These are phyloP conservation scores for Ophioceras dolichostomum DNA, from an alignment of 2,329 filamentous ascomycete species.

Conservation along the genomic window DNA sequence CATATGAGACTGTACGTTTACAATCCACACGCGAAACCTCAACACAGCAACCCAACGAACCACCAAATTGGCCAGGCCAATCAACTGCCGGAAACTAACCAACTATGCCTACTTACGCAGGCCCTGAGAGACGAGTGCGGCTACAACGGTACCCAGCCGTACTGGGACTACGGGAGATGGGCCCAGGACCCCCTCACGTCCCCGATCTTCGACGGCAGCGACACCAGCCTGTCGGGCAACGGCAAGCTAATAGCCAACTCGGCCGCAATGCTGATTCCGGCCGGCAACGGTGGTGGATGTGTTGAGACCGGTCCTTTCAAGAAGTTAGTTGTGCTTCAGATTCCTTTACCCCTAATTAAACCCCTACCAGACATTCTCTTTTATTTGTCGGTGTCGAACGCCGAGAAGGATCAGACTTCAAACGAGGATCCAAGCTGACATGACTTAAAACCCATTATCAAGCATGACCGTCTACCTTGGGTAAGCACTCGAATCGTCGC, in stretches of 20 bases:
- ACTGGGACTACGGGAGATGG: slow-evolving; percentile 39
- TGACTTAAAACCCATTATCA: not conserved
- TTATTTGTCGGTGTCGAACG: not conserved
- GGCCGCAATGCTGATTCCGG: slow-evolving; percentile 18
- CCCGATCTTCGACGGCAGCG: slow-evolving; percentile 42
- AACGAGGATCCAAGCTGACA: too few species aligned
- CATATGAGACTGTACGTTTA: slow-evolving; percentile 16
- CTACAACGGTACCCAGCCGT: slow-evolving; percentile 28
- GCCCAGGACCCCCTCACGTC: slow-evolving; percentile 30
- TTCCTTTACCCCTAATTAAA: too few species aligned
- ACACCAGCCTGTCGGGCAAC: slow-evolving; percentile 35
- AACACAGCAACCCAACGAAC: too few species aligned
- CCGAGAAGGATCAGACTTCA: too few species aligned
- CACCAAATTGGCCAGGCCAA: too few species aligned
- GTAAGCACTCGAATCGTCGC: too few species aligned
- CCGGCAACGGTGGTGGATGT: slow-evolving; percentile 44
- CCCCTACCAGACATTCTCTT: too few species aligned
- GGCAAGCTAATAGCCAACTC: slow-evolving; percentile 20
- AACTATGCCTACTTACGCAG: too few species aligned
- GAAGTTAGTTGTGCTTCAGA: slow-evolving; percentile 22
- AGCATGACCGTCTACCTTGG: slow-evolving; percentile 7
- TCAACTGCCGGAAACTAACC: too few species aligned
- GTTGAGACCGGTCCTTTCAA: slow-evolving; percentile 36
- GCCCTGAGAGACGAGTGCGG: slow-evolving; percentile 27
- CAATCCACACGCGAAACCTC: too few species aligned